A percentile compares a stretch with the other conserved stretches of the same genome.
phyloP scores from a whole-genome alignment of 805 yeast species.

The Candida dajiaensis region DNA sequence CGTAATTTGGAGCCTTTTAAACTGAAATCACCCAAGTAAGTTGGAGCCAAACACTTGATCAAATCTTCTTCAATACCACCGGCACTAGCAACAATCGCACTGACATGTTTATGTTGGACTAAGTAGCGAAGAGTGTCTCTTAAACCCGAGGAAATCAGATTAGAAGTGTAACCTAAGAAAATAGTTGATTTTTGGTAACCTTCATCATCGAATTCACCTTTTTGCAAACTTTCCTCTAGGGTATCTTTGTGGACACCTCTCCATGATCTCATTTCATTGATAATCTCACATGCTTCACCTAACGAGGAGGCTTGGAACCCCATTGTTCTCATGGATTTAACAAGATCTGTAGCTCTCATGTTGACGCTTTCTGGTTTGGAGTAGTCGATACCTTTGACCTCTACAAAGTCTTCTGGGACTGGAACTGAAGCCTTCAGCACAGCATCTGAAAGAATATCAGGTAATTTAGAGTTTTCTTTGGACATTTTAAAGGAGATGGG shows the following conservation, averaged over 20 bases:
- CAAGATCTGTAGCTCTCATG: conserved; percentile 72
- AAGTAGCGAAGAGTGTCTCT: conserved; percentile 85
- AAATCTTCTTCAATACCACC: conserved; percentile 98
- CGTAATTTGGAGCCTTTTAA: conserved; percentile 77
- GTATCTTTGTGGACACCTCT: conserved; percentile 73
- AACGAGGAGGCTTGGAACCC: conserved; percentile 94
- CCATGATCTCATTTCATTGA: conserved; percentile 90
- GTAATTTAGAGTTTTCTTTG: conserved; percentile 38
- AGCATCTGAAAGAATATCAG: conserved; percentile 82
- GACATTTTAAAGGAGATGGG: conserved; percentile 26
- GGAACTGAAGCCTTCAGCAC: conserved; percentile 83
- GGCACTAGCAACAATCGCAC: conserved; percentile 94
- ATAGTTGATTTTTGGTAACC: conserved; percentile 85
- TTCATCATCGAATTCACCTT: conserved; percentile 70
- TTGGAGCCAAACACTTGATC: conserved; percentile 94
- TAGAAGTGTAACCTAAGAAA: conserved; percentile 94
- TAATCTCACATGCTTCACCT: conserved; percentile 85
- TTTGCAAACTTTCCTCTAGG: conserved; percentile 61
- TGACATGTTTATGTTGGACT: conserved; percentile 91
- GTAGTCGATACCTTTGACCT: conserved; percentile 88
- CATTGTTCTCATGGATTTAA: conserved; percentile 85
- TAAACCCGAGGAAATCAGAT: conserved; percentile 89
- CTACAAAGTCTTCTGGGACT: conserved; percentile 71
- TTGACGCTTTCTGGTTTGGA: conserved; percentile 69
- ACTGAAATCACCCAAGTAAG: conserved; percentile 87